These are phyloP conservation scores for Maudiozyma barnettii DNA, from an alignment of 805 yeast genomes.

Conservation along the genomic window DNA sequence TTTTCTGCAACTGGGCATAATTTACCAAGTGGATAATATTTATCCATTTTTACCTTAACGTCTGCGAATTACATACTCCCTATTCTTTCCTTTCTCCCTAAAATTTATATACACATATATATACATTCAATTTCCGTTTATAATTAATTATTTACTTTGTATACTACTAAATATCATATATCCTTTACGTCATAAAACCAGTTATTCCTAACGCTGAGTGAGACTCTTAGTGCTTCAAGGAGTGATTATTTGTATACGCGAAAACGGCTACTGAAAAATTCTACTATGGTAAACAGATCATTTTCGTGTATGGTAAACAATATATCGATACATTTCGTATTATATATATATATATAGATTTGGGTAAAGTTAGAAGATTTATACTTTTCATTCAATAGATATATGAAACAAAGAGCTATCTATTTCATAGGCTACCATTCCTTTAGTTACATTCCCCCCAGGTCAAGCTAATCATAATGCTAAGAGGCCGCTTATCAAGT, in stretches of 20 bases:
- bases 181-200: neutral
- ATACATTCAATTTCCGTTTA: too few species aligned
- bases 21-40: neutral
- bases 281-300: neutral
- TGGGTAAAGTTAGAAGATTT: too few species aligned
- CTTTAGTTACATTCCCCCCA: too few species aligned
- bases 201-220: neutral
- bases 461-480: neutral
- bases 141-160: too few species aligned
- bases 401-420: too few species aligned
- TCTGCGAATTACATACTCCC: too few species aligned
- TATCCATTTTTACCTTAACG: neutral
- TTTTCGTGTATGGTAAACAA: neutral
- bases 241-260: too few species aligned
- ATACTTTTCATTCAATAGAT: too few species aligned
- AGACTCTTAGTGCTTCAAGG: too few species aligned
- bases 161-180: neutral
- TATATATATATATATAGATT: too few species aligned
- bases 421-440: too few species aligned
- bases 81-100: neutral
- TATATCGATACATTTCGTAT: neutral
- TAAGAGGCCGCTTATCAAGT: neutral
- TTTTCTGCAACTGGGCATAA: conserved; percentile 32
- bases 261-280: too few species aligned
- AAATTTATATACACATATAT: neutral